Base-by-base conservation (phyloP, 2,329 filamentous ascomycete species). In the Simplicillium aogashimaense region DNA sequence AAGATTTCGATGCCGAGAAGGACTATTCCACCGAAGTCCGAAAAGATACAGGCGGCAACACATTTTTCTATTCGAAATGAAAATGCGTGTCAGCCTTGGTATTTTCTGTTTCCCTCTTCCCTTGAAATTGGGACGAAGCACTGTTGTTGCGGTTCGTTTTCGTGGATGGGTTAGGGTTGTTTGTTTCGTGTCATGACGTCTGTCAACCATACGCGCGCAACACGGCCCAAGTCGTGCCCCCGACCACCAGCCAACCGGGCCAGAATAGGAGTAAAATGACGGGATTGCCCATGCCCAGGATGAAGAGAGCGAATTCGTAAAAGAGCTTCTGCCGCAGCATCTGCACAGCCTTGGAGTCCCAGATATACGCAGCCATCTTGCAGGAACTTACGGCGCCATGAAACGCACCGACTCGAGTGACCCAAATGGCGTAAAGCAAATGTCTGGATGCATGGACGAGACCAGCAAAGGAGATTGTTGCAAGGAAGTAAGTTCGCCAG, bases 1-100 rank as follows among this genome's bases (percentile, higher is more conserved):
- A 89, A 52, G 85, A 94, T 47, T 98, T 94, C 58, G 89, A 95
- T 49, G 83, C 88, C 1, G 86, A 86, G 45, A 86, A 84, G 60
- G 85, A 95, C 53, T 94, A 94, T 64, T 74, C 78, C 54, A 74
- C 70, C 47, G 78, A 86, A 50, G 76, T 89, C 31, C 76, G 86
- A 51, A 84, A 87, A 53, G 92, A 98, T 63, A 75, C 76, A 11
- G 81, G 87, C 41, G 92, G 92, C 11, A 98, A 98, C 61, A 79
- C 86, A 0, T 95, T 95, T 60, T 98, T 98, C 70, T 90, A 88
- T 58, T 73, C 76, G 25, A 55, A 56, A 35, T 64, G 58, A 61
- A 31, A 15, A 16, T 6, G n/a, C 34, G 16, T 35, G 34, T 13
- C 15, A 12, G 30, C 13, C 11, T 13, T 32, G 30, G 20, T 15